Conservation (phyloP, 768 basidiomycete species). For the Rubroboletus satanas region DNA sequence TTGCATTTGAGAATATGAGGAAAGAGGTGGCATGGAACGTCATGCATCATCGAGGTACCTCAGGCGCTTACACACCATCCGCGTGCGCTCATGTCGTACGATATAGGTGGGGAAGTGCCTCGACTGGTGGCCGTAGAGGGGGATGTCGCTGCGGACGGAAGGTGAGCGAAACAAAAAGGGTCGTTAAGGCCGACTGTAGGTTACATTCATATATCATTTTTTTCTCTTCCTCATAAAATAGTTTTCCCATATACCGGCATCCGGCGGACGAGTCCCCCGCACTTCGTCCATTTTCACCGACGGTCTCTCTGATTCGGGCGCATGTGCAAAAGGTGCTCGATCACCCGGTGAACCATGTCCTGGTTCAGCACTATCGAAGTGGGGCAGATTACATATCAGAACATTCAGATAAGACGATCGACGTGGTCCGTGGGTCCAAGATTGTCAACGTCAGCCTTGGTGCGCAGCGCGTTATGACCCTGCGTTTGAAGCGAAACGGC, state of each 20-base stretch:
- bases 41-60: constrained; percentile 73
- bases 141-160: constrained; percentile 46
- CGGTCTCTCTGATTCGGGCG: constrained; percentile 59
- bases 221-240: constrained; percentile 21
- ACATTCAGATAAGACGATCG: constrained; percentile 85
- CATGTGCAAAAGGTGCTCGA: constrained; percentile 54
- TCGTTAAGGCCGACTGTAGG: constrained; percentile 8
- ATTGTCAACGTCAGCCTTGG: constrained; percentile 83
- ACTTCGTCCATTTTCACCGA: constrained; percentile 62
- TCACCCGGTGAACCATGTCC: constrained; percentile 78
- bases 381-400: constrained; percentile 83
- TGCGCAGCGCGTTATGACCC: constrained; percentile 71
- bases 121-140: constrained; percentile 62
- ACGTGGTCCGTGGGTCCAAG: constrained; percentile 66
- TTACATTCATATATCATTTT: background rate
- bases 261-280: constrained; percentile 77
- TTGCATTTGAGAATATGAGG: constrained; percentile 54
- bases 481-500: constrained; percentile 60
- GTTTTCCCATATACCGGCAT: constrained; percentile 78
- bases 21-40: constrained; percentile 67
- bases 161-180: constrained; percentile 32
- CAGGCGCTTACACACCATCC: background rate
- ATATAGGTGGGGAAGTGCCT: constrained; percentile 68
- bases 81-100: background rate
- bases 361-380: constrained; percentile 76